These are phyloP conservation scores for Pleurotus platypus DNA, from an alignment of 768 basidiomycete species.

Conservation along the genomic window DNA sequence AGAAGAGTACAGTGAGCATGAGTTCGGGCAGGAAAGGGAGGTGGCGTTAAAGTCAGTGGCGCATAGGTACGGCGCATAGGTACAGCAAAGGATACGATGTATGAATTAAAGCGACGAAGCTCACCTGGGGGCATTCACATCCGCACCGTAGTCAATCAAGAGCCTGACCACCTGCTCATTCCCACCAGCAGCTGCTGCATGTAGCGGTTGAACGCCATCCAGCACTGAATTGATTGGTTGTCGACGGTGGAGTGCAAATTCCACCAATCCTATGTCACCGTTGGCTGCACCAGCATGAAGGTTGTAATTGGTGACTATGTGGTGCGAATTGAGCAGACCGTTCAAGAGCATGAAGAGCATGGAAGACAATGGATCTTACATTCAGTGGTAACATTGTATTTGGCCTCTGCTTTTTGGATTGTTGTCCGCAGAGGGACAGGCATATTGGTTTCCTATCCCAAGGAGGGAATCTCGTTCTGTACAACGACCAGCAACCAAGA, in stretches of 20 bases:
- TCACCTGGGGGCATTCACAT: constrained; percentile 93
- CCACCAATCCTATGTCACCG: constrained; percentile 90
- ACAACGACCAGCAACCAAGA: neutral
- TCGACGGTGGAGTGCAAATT: constrained; percentile 89
- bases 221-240: constrained; percentile 96
- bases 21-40: constrained; percentile 6
- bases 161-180: constrained; percentile 84
- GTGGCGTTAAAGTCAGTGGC: constrained; percentile 7
- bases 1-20: neutral
- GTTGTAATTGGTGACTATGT: constrained; percentile 69
- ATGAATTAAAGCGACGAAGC: constrained; percentile 18
- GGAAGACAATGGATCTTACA: constrained; percentile 30
- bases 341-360: neutral
- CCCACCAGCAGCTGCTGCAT: constrained; percentile 91
- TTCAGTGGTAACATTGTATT: constrained; percentile 57
- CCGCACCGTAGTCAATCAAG: constrained; percentile 92
- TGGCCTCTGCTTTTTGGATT: constrained; percentile 47
- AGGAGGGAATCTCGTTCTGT: neutral
- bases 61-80: neutral
- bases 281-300: constrained; percentile 75
- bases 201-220: constrained; percentile 94
- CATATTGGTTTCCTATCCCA: constrained; percentile 27
- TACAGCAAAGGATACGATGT: neutral
- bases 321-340: constrained; percentile 10
- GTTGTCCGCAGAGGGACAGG: constrained; percentile 47